phyloP scores from a whole-genome alignment of 2,329 filamentous ascomycete genomes.

The Verticillium dahliae region DNA sequence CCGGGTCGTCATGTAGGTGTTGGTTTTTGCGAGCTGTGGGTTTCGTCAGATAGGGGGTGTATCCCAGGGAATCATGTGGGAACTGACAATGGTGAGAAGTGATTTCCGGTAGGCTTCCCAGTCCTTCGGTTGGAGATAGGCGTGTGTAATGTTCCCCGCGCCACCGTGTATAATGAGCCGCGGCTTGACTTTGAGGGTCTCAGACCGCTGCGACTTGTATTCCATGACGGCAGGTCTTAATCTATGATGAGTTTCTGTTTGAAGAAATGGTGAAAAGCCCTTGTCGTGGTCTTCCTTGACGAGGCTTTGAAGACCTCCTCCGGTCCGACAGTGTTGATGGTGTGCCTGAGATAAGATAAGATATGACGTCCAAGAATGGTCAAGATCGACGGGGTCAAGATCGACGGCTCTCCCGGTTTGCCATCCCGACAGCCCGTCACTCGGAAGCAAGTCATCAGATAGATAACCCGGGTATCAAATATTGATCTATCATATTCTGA shows the following conservation, averaged over 20 bases:
- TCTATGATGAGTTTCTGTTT: neutral
- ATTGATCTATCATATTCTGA: neutral
- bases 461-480: neutral
- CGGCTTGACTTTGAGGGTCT: slow-evolving; percentile 32
- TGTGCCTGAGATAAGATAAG: neutral
- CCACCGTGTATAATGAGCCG: slow-evolving; percentile 67
- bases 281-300: too few relatives aligned
- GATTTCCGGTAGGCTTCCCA: slow-evolving; percentile 54
- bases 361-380: neutral
- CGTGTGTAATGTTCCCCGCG: slow-evolving; percentile 61
- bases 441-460: neutral
- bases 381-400: neutral
- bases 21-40: slow-evolving; percentile 34
- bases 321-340: neutral
- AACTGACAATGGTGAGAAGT: slow-evolving; percentile 53
- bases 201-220: slow-evolving; percentile 22
- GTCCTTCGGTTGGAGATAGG: slow-evolving; percentile 49
- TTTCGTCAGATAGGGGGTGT: neutral
- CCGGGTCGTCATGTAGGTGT: slow-evolving; percentile 38
- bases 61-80: slow-evolving; percentile 3
- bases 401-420: neutral
- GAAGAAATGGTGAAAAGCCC: too few relatives aligned
- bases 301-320: too few relatives aligned
- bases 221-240: slow-evolving; percentile 26
- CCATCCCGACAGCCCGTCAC: neutral